Conservation (phyloP, 306 rosid species). For the Inga laurina region DNA sequence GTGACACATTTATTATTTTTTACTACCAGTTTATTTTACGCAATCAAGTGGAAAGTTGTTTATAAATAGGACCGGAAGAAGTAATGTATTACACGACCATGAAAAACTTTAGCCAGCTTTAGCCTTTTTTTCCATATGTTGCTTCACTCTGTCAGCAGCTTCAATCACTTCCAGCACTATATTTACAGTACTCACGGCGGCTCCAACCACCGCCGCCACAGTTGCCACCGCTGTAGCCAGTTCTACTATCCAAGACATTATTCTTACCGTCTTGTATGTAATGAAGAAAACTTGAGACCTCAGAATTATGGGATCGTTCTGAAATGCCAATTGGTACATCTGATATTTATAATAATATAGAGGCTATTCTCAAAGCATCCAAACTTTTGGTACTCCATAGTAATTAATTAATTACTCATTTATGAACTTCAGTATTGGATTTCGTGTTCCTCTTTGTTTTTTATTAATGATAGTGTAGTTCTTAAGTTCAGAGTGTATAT, state of each 20-base stretch:
- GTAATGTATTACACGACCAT: no score
- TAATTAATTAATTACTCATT: no score
- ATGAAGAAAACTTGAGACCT: no score
- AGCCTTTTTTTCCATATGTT: background rate
- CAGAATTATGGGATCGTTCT: no score
- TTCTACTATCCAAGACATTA: background rate
- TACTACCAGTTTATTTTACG: no score
- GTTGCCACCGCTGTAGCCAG: no score
- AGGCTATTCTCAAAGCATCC: background rate
- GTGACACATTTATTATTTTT: no score
- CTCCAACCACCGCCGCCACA: background rate
- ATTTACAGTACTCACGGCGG: background rate
- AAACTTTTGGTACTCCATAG: background rate
- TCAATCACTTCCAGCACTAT: background rate
- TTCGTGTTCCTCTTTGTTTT: background rate
- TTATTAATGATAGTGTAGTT: background rate
- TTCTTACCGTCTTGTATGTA: no score
- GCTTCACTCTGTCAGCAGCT: background rate
- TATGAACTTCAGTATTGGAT: background rate
- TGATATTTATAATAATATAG: background rate
- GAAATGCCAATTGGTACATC: background rate
- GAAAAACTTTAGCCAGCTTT: background rate
- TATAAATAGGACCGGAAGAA: no score
- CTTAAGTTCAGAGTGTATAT: background rate
- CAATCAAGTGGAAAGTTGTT: no score